Conservation (phyloP, 257 asterid species). For the Nicotiana attenuata region DNA sequence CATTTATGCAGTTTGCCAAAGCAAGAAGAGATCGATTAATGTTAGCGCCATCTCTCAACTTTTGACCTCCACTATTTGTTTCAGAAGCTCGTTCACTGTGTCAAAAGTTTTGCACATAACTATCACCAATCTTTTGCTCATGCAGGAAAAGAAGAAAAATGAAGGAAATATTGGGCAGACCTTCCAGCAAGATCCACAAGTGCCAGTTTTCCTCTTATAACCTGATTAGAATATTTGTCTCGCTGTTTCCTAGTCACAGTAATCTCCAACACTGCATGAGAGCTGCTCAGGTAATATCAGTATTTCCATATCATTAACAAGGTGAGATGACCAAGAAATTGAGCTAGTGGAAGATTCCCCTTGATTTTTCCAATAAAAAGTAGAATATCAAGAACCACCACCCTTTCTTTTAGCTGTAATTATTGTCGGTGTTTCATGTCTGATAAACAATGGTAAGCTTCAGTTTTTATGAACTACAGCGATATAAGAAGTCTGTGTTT, state of each 20-base stretch:
- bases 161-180: conserved; percentile 34
- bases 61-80: conserved; percentile 87
- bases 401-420: not conserved
- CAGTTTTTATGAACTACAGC: not conserved
- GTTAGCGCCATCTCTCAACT: conserved; percentile 96
- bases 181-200: conserved; percentile 99
- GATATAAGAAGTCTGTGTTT: not conserved
- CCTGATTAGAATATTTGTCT: conserved; percentile 65
- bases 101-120: conserved; percentile 15
- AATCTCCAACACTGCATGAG: conserved; percentile 96
- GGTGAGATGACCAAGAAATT: not conserved
- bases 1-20: conserved; percentile 94
- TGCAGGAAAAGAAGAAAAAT: conserved; percentile 10
- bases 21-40: conserved; percentile 93
- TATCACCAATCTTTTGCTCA: conserved; percentile 12
- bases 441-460: not conserved
- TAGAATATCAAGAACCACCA: not conserved
- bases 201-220: conserved; percentile 82
- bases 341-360: not conserved
- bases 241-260: conserved; percentile 63
- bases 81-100: conserved; percentile 96
- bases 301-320: not conserved
- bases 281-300: conserved; percentile 40
- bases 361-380: not conserved
- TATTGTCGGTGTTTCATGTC: not conserved